phyloP scores from a whole-genome alignment of 2,329 filamentous ascomycete species.

The Diaporthe sp. region DNA sequence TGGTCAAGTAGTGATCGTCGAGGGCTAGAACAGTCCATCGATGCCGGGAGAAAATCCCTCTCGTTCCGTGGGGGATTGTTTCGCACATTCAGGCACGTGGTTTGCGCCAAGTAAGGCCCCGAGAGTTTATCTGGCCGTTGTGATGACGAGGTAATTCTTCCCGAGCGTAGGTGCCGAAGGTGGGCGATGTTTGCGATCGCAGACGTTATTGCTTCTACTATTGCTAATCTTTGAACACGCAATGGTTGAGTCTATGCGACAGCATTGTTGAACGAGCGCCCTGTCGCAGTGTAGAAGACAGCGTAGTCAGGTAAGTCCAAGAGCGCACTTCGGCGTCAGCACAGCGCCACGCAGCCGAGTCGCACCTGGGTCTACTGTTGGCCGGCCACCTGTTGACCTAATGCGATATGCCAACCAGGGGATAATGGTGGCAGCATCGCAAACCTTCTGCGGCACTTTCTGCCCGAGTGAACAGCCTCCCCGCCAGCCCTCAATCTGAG shows the following conservation, averaged over 20 bases:
- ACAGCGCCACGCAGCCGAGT: background rate
- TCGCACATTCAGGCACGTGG: conserved; percentile 7
- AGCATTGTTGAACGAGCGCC: background rate
- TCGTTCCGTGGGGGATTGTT: background rate
- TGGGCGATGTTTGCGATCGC: background rate
- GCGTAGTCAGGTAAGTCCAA: background rate
- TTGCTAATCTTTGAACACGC: background rate
- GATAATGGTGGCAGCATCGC: background rate
- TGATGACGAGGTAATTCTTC: background rate
- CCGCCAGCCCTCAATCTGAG: background rate
- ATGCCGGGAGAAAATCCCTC: background rate
- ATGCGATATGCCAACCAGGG: background rate
- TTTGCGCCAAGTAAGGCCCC: background rate
- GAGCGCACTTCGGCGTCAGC: background rate
- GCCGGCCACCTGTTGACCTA: background rate
- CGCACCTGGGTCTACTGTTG: background rate
- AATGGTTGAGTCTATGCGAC: background rate
- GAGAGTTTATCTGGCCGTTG: conserved; percentile 11
- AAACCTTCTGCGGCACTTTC: background rate
- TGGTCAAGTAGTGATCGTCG: conserved; percentile 5
- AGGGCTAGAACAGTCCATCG: conserved; percentile 8
- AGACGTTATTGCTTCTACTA: background rate
- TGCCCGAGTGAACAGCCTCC: background rate
- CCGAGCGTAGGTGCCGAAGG: background rate
- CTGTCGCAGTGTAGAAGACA: background rate